Evolutionary conservation across 345 rosid genomes (phyloP).

Genomic region (Acer saccharum): DNA sequence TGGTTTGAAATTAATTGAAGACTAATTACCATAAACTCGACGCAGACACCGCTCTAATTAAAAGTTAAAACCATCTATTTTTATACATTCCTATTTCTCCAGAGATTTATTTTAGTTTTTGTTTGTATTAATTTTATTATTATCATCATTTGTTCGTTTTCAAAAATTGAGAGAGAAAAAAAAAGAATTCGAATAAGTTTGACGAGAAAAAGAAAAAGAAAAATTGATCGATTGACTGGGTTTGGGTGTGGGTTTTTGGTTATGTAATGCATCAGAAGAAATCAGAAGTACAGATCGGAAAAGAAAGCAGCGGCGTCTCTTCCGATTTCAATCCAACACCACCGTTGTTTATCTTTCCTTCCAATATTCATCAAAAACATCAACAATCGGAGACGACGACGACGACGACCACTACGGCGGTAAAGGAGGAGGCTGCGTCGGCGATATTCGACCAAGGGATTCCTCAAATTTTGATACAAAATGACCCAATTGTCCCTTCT

Average conservation of each 20-base stretch:
- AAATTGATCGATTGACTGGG: not conserved
- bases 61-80: not conserved
- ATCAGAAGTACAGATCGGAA: conserved; percentile 99
- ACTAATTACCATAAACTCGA: conserved; percentile 29
- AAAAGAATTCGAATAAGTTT: not conserved
- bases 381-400: conserved; percentile 17
- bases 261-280: conserved; percentile 99
- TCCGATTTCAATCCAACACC: conserved; percentile 90
- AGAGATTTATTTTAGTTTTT: not conserved
- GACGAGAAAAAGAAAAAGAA: not conserved
- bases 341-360: conserved; percentile 36
- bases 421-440: no score
- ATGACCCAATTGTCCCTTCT: conserved; percentile 52
- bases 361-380: conserved; percentile 30
- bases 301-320: conserved; percentile 99
- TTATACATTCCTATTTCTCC: not conserved
- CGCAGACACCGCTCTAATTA: conserved; percentile 20
- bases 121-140: not conserved
- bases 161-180: not conserved
- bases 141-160: not conserved
- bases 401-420: not conserved
- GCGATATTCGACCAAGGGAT: no score
- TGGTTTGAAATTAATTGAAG: conserved; percentile 27
- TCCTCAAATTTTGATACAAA: conserved; percentile 27
- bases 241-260: not conserved